These are phyloP conservation scores for Aspergillus latus DNA, from an alignment of 2,329 filamentous ascomycete genomes.

Conservation along the genomic window DNA sequence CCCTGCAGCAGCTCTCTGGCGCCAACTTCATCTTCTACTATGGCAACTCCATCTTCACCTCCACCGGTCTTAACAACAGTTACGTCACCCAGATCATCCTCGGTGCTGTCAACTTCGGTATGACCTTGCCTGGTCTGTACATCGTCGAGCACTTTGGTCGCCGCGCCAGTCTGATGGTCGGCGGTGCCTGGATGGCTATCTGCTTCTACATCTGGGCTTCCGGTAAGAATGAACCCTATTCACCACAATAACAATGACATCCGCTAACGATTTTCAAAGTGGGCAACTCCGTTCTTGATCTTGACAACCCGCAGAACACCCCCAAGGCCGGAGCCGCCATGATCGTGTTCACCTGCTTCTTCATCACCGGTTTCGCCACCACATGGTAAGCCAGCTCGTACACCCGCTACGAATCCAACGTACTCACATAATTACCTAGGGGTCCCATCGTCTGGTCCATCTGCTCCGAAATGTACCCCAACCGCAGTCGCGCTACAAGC, in stretches of 20 bases:
- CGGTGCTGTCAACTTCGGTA: constrained; percentile 66
- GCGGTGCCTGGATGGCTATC: constrained; percentile 66
- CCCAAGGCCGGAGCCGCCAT: constrained; percentile 61
- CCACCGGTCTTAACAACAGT: constrained; percentile 65
- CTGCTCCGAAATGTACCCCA: constrained; percentile 47
- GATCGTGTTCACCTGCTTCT: constrained; percentile 72
- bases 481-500: constrained; percentile 64
- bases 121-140: constrained; percentile 67
- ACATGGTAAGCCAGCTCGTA: constrained; percentile 50
- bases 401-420: not conserved
- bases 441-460: constrained; percentile 58
- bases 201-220: constrained; percentile 62
- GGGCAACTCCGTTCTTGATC: constrained; percentile 49
- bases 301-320: constrained; percentile 43
- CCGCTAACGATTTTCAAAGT: constrained; percentile 30
- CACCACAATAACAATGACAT: not conserved
- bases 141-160: constrained; percentile 70
- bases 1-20: constrained; percentile 50
- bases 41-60: constrained; percentile 62
- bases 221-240: constrained; percentile 14
- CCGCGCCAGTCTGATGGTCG: constrained; percentile 65
- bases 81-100: constrained; percentile 69
- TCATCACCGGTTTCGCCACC: constrained; percentile 69
- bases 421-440: constrained; percentile 26
- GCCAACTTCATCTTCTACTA: constrained; percentile 56